phyloP scores from a whole-genome alignment of 2,329 filamentous ascomycete genomes.

The Purpureocillium takamizusanense region DNA sequence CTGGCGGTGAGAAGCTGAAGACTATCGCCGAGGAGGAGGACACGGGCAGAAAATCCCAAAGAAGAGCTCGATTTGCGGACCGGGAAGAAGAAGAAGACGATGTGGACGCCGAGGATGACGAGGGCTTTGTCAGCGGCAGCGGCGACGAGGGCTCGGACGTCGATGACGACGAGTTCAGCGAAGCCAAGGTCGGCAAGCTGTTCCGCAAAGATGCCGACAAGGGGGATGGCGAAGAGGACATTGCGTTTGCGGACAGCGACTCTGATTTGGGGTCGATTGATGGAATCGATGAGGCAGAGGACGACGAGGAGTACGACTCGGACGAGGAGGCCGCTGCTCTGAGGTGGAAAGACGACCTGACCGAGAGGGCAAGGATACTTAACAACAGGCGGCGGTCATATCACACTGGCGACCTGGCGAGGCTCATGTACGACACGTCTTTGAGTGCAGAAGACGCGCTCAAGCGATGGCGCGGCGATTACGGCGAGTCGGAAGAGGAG shows the following conservation, averaged over 20 bases:
- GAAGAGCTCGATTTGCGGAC: conserved; percentile 49
- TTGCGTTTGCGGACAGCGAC: conserved; percentile 93
- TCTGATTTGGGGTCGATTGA: conserved; percentile 91
- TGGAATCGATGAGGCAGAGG: conserved; percentile 33
- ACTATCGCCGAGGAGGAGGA: conserved; percentile 45
- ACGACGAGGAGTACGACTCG: conserved; percentile 42
- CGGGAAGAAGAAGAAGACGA: conserved; percentile 51
- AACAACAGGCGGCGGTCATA: conserved; percentile 65
- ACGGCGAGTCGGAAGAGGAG: conserved; percentile 44
- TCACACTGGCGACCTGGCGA: conserved; percentile 72
- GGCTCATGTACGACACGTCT: conserved; percentile 79
- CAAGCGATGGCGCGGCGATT: conserved; percentile 68
- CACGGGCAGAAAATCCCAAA: conserved; percentile 49
- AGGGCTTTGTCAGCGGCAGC: conserved; percentile 46
- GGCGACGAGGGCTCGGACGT: conserved; percentile 40
- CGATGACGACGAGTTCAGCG: conserved; percentile 46
- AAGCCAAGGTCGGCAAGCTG: conserved; percentile 51
- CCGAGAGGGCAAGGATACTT: conserved; percentile 62
- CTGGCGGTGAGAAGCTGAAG: conserved; percentile 61
- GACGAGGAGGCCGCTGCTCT: conserved; percentile 65
- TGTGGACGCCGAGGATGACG: conserved; percentile 40
- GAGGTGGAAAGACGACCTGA: conserved; percentile 84
- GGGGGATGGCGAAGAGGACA: conserved; percentile 53
- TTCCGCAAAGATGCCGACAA: conserved; percentile 45
- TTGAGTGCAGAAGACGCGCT: conserved; percentile 69